Evolutionary conservation across 306 rosid species (phyloP).

Genomic region (Pyrus communis): DNA sequence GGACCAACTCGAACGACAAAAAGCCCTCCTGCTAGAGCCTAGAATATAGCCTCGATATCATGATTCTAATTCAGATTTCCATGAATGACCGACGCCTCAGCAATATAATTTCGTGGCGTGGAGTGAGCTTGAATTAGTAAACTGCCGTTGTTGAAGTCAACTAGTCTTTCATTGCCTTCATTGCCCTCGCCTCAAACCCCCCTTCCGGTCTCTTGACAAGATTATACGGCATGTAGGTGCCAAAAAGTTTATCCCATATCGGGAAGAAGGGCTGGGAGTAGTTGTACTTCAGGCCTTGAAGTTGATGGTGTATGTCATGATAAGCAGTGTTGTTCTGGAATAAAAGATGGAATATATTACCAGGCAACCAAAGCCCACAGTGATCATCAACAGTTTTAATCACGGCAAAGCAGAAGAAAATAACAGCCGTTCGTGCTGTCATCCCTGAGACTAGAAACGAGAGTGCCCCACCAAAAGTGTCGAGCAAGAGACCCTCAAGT

Average conservation of each 20-base stretch:
- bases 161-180: constrained; percentile 45
- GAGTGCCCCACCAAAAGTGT: constrained; percentile 76
- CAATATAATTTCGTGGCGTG: constrained; percentile 10
- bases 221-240: constrained; percentile 73
- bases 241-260: constrained; percentile 78
- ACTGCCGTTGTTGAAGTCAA: neutral
- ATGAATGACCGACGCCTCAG: neutral
- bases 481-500: constrained; percentile 79
- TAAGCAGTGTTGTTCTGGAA: constrained; percentile 88
- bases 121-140: constrained; percentile 12
- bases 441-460: constrained; percentile 71
- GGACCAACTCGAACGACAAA: constrained; percentile 27
- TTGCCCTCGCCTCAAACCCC: constrained; percentile 61
- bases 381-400: constrained; percentile 82
- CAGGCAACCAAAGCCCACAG: constrained; percentile 86
- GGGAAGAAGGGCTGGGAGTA: constrained; percentile 87
- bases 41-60: constrained; percentile 12
- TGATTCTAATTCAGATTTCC: neutral
- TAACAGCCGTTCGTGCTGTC: constrained; percentile 74
- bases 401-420: constrained; percentile 76
- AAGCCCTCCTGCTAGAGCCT: constrained; percentile 20
- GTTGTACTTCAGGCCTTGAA: constrained; percentile 73
- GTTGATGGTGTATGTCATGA: constrained; percentile 90
- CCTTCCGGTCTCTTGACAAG: constrained; percentile 64
- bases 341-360: constrained; percentile 62